These are phyloP conservation scores for Aspergillus indologenus DNA, from an alignment of 495 filamentous ascomycete species.

Conservation along the genomic window DNA sequence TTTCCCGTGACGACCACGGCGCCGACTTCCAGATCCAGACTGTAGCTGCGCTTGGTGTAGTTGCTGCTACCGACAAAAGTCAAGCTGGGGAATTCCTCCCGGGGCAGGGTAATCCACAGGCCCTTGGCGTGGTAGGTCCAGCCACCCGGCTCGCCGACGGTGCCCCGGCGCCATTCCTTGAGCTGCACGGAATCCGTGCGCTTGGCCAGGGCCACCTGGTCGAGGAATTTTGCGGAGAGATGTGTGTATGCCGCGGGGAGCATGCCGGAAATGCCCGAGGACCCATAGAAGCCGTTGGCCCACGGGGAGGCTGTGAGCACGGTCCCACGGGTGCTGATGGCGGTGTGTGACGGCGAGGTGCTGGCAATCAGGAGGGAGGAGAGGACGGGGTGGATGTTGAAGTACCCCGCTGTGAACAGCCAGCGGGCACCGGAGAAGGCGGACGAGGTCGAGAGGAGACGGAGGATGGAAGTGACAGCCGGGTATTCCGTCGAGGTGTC, in stretches of 20 bases:
- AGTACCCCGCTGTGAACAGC: constrained; percentile 97
- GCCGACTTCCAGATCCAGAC: constrained; percentile 85
- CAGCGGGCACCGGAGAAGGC: constrained; percentile 67
- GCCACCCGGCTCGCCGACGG: constrained; percentile 71
- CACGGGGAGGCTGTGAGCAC: constrained; percentile 91
- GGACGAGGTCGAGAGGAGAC: constrained; percentile 53
- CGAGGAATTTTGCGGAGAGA: constrained; percentile 77
- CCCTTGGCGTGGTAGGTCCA: constrained; percentile 99
- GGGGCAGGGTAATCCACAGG: constrained; percentile 79
- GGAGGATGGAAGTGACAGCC: constrained; percentile 69
- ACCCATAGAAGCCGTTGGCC: constrained; percentile 95
- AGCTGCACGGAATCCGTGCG: constrained; percentile 66
- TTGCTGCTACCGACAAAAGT: constrained; percentile 89
- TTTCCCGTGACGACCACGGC: constrained; percentile 81
- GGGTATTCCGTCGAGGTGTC: constrained; percentile 87
- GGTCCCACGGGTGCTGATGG: constrained; percentile 58
- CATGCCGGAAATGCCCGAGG: constrained; percentile 81
- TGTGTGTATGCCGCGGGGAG: constrained; percentile 89
- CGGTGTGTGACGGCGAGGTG: constrained; percentile 32
- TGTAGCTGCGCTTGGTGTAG: constrained; percentile 92
- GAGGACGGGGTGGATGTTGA: constrained; percentile 85
- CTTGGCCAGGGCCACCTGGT: constrained; percentile 56
- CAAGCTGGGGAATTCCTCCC: constrained; percentile 60
- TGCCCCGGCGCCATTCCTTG: constrained; percentile 85
- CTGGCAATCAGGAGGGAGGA: constrained; percentile 72